Evolutionary conservation across 2,329 filamentous ascomycete species (phyloP), one percentile per base, ranked within the genome.

Genomic region (Fusarium pseudoanthophilum): DNA sequence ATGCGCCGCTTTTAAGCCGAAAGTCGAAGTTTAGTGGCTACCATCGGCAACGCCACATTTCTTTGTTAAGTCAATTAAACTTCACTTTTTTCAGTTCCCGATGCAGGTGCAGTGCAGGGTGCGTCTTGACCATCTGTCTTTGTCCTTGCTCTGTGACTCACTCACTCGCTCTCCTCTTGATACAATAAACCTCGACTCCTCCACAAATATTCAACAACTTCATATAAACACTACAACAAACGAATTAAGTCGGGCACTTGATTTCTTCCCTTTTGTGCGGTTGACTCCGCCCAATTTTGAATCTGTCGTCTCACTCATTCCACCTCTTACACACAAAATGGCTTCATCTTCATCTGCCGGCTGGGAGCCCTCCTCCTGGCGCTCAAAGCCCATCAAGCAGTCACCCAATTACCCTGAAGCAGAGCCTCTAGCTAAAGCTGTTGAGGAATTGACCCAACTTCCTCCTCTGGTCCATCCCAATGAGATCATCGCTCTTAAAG

Each of bases 401-500:
- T 85, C 89, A 18, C 92, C 94, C 34, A 84, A 87, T 40, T 95
- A 95, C 80, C 87, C 90, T 7, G 90, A 95, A 78, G 80, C 85
- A 45, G 80, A 83, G 20, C 88, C 88, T 28, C 87, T 95, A 43
- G 82, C 87, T 58, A 87, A 87, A 52, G 89, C 92, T 20, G 84
- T 91, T 51, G 81, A 84, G 4, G 92, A 94, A 81, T 90, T 96
- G 42, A 83, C 87, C 53, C 87, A 86, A 34, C 86, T 96, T 14
- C 93, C 94, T 11, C 93, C 93, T 30, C 89, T 96, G 55, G 94
- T 96, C 36, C 93, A 93, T 64, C 92, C 93, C 8, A 87, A 87
- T 55, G 94, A 96, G 83, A 97, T 99, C 79, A 87, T 90, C 76
- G 92, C 90, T 72, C 88, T 99, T 60, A 95, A 95, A 80, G 87